These are phyloP conservation scores for Trichoderma virens DNA, from an alignment of 495 filamentous ascomycete genomes.

Conservation along the genomic window DNA sequence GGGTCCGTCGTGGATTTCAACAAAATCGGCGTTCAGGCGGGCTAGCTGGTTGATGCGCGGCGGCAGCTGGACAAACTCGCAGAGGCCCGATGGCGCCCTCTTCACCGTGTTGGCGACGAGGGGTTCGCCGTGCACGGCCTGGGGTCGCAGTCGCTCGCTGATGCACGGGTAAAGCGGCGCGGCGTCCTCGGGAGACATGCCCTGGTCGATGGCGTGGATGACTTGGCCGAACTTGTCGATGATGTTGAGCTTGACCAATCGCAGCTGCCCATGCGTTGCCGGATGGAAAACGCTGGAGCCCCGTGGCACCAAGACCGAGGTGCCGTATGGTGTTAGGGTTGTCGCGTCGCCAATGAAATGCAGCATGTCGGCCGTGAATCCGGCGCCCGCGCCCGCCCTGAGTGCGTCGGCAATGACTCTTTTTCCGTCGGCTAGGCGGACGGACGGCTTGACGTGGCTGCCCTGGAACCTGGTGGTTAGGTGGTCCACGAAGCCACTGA, in stretches of 20 bases:
- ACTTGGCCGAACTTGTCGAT: conserved; percentile 48
- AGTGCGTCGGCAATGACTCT: conserved; percentile 4
- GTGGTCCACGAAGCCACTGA: conserved; percentile 35
- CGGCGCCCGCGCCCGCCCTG: neutral
- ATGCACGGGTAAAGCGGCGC: conserved; percentile 9
- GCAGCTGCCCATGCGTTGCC: conserved; percentile 40
- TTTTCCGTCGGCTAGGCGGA: conserved; percentile 4
- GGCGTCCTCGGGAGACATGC: conserved; percentile 15
- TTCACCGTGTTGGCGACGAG: neutral
- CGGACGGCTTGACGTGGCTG: conserved; percentile 38
- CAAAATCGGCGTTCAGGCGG: conserved; percentile 34
- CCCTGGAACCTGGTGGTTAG: conserved; percentile 36
- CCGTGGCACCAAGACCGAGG: conserved; percentile 23
- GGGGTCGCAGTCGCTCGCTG: conserved; percentile 17
- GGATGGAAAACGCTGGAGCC: conserved; percentile 26
- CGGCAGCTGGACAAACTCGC: conserved; percentile 38
- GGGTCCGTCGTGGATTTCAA: conserved; percentile 18
- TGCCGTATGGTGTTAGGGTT: conserved; percentile 19
- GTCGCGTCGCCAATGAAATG: conserved; percentile 14
- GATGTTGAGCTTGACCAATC: conserved; percentile 41
- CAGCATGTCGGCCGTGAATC: conserved; percentile 4
- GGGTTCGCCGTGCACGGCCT: neutral
- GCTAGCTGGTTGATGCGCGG: conserved; percentile 43
- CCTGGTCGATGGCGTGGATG: conserved; percentile 28
- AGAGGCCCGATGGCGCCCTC: conserved; percentile 11